Percentiles rank a stretch among this genome's conserved stretches.
These are phyloP conservation scores for Lentinula aciculospora DNA, from an alignment of 768 basidiomycete genomes.

Conservation along the genomic window DNA sequence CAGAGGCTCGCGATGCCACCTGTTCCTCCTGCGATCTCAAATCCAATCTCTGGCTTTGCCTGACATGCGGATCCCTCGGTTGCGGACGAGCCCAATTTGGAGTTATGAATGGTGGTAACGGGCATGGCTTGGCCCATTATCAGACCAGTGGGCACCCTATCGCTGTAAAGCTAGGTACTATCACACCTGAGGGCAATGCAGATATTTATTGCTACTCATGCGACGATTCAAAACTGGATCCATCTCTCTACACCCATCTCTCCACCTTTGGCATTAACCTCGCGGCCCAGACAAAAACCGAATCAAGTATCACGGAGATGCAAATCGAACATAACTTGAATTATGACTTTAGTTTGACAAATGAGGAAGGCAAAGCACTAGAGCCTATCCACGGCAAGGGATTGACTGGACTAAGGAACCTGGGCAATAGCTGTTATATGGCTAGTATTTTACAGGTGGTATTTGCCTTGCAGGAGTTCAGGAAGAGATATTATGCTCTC, in stretches of 20 bases:
- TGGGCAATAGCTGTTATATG: slow-evolving; percentile 99
- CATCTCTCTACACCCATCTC: slow-evolving; percentile 68
- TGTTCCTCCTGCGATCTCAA: slow-evolving; percentile 82
- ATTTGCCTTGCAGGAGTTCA: slow-evolving; percentile 78
- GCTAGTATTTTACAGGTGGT: slow-evolving; percentile 86
- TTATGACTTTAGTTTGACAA: slow-evolving; percentile 90
- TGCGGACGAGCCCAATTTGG: slow-evolving; percentile 88
- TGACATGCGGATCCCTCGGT: slow-evolving; percentile 84
- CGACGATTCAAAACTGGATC: slow-evolving; percentile 78
- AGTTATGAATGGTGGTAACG: slow-evolving; percentile 69
- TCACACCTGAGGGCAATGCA: slow-evolving; percentile 90
- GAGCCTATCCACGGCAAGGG: slow-evolving; percentile 87
- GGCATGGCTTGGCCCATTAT: slow-evolving; percentile 83
- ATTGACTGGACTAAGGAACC: slow-evolving; percentile 83
- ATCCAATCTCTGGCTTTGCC: slow-evolving; percentile 92
- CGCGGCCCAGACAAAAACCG: slow-evolving; percentile 77
- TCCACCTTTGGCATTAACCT: slow-evolving; percentile 85
- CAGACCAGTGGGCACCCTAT: slow-evolving; percentile 68
- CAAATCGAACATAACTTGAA: slow-evolving; percentile 96
- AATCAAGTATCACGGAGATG: slow-evolving; percentile 97
- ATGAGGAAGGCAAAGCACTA: slow-evolving; percentile 81
- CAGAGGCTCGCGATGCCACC: slow-evolving; percentile 64
- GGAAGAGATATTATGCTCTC: slow-evolving; percentile 55
- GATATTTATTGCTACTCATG: slow-evolving; percentile 95
- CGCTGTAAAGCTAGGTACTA: slow-evolving; percentile 92